phyloP scores from a whole-genome alignment of 441 rosid genomes.

The Adansonia grandidieri region DNA sequence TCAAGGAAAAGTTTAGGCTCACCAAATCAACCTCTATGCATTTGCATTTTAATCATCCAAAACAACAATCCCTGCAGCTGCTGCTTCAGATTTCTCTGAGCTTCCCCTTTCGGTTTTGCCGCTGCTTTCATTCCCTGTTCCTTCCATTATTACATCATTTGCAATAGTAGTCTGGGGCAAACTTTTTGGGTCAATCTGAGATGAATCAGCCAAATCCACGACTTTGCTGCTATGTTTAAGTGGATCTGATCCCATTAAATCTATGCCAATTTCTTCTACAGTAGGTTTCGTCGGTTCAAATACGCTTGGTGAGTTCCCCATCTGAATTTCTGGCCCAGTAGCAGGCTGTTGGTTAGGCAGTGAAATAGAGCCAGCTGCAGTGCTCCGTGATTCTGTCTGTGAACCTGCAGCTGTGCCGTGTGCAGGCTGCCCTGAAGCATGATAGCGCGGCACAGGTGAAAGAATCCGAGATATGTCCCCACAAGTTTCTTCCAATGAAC shows the following conservation, averaged over 20 bases:
- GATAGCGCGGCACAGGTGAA: conserved; percentile 22
- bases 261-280: not conserved
- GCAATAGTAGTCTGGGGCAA: not conserved
- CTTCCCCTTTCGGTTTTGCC: conserved; percentile 18
- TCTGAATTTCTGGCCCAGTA: not conserved
- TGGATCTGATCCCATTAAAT: not conserved
- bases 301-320: conserved; percentile 17
- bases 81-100: conserved; percentile 14
- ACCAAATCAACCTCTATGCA: not conserved
- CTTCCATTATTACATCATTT: conserved; percentile 10
- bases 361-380: conserved; percentile 21
- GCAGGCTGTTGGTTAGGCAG: conserved; percentile 25
- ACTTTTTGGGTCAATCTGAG: not conserved
- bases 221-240: not conserved
- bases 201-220: not conserved
- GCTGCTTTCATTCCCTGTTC: not conserved
- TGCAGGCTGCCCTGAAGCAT: not conserved
- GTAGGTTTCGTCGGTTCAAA: not conserved
- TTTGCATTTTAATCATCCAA: conserved; percentile 45
- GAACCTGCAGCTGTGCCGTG: conserved; percentile 24
- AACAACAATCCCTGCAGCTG: conserved; percentile 33
- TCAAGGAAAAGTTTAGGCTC: not conserved
- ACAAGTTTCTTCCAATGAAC: conserved; percentile 46
- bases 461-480: conserved; percentile 50
- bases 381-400: conserved; percentile 23